These are phyloP conservation scores for Lactarius hatsudake DNA, from an alignment of 768 basidiomycete species.

Conservation along the genomic window DNA sequence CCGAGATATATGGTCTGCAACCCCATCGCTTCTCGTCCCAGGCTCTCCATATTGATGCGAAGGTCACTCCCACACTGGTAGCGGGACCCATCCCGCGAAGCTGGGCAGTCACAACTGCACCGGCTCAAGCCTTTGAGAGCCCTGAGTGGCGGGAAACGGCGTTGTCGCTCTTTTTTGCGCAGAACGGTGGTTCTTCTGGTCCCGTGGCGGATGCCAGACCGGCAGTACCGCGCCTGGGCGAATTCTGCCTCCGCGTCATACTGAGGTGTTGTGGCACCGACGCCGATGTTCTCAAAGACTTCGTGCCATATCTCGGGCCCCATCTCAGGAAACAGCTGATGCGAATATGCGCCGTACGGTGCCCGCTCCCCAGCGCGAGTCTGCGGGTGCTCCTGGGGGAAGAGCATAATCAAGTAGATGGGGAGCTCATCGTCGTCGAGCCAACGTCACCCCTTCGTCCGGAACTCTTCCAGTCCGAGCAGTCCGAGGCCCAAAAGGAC, in stretches of 20 bases:
- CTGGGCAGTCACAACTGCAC: slow-evolving; percentile 43
- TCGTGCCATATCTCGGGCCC: slow-evolving; percentile 51
- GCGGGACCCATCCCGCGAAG: slow-evolving; percentile 46
- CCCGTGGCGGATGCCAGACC: slow-evolving; percentile 3
- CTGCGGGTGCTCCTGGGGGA: slow-evolving; percentile 51
- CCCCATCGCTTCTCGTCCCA: slow-evolving; percentile 3
- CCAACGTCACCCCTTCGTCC: slow-evolving; percentile 46
- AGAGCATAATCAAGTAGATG: slow-evolving; percentile 49
- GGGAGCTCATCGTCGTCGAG: slow-evolving; percentile 65
- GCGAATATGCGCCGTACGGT: slow-evolving; percentile 54
- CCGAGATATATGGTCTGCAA: slow-evolving; percentile 24
- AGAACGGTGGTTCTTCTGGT: slow-evolving; percentile 28
- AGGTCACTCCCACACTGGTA: slow-evolving; percentile 2
- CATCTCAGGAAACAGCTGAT: slow-evolving; percentile 61
- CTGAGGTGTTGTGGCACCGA: slow-evolving; percentile 38
- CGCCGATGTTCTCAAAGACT: slow-evolving; percentile 41
- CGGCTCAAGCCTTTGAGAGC: slow-evolving; percentile 34
- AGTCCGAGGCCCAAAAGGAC: neutral
- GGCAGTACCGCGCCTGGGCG: slow-evolving; percentile 49
- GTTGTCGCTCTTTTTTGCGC: slow-evolving; percentile 50
- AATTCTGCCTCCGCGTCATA: slow-evolving; percentile 56
- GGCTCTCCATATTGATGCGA: slow-evolving; percentile 4
- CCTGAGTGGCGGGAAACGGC: slow-evolving; percentile 53
- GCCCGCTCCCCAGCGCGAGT: slow-evolving; percentile 50
- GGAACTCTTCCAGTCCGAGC: slow-evolving; percentile 38